Evolutionary conservation across 768 basidiomycete species (phyloP).

Genomic region (Mycena epipterygia): DNA sequence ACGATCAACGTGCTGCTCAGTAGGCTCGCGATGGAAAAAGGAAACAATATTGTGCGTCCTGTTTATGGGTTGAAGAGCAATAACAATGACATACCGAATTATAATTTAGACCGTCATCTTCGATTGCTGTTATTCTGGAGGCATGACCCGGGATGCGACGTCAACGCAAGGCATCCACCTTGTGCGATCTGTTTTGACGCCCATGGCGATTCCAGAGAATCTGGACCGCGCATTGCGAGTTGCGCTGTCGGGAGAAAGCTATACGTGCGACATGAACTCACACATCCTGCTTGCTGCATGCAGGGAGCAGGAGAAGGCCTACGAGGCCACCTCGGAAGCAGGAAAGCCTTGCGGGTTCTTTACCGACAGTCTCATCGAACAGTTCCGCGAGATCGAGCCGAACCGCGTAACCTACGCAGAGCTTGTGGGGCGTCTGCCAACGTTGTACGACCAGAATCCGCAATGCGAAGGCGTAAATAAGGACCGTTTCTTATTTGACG

Average conservation of each 20-base stretch:
- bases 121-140: conserved; percentile 29
- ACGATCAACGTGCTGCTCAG: conserved; percentile 26
- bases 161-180: background rate
- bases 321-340: conserved; percentile 20
- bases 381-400: conserved; percentile 11
- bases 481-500: conserved; percentile 26
- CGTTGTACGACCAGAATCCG: conserved; percentile 29
- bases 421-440: conserved; percentile 27
- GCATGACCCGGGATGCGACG: background rate
- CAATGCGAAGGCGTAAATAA: conserved; percentile 33
- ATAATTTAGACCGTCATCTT: conserved; percentile 29
- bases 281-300: conserved; percentile 37
- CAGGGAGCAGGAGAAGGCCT: conserved; percentile 27
- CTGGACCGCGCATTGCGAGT: conserved; percentile 12
- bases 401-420: conserved; percentile 29
- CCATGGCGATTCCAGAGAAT: conserved; percentile 18
- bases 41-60: conserved; percentile 31
- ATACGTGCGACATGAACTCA: conserved; percentile 31
- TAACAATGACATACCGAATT: background rate
- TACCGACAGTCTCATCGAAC: conserved; percentile 24
- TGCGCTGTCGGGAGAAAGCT: background rate
- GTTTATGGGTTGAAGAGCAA: background rate
- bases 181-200: conserved; percentile 20
- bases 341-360: conserved; percentile 32
- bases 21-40: conserved; percentile 26